Conservation (phyloP, 805 yeast genomes). For the Lachancea fermentati region DNA sequence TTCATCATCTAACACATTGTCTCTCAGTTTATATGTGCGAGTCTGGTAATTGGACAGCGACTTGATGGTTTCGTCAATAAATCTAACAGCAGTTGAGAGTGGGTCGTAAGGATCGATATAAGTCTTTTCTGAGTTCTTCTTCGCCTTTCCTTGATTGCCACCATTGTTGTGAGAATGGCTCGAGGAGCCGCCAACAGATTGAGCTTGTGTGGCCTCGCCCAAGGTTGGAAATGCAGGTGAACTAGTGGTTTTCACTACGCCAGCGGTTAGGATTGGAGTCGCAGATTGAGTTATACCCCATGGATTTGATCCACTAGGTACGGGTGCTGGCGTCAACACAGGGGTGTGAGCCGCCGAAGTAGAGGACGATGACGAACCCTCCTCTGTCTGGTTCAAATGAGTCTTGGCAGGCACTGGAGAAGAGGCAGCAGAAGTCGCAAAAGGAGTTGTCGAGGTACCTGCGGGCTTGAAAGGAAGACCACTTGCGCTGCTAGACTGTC, state of each 20-base stretch:
- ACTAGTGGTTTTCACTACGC: constrained; percentile 22
- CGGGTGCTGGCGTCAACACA: constrained; percentile 30
- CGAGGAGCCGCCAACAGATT: constrained; percentile 22
- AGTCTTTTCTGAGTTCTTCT: constrained; percentile 31
- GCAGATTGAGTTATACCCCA: constrained; percentile 32
- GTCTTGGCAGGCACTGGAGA: constrained; percentile 30
- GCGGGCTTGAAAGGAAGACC: neutral
- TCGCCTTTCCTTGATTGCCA: constrained; percentile 27
- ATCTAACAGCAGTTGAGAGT: constrained; percentile 40
- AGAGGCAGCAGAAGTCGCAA: constrained; percentile 18
- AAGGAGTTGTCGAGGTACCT: constrained; percentile 7
- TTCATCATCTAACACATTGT: constrained; percentile 25
- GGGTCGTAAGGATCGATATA: constrained; percentile 43
- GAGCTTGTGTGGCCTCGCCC: constrained; percentile 22
- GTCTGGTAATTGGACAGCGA: constrained; percentile 36
- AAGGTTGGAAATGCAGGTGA: constrained; percentile 28
- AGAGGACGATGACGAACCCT: constrained; percentile 11
- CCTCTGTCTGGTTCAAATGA: constrained; percentile 22
- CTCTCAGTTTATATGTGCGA: constrained; percentile 36
- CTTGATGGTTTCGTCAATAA: constrained; percentile 44
- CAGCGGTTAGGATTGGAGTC: constrained; percentile 23
- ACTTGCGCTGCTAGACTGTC: constrained; percentile 1
- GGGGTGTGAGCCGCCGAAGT: constrained; percentile 19
- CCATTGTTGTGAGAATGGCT: constrained; percentile 13
- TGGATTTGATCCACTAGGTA: constrained; percentile 30